phyloP scores from a whole-genome alignment of 2,329 filamentous ascomycete species.

The Helminthosporium solani region DNA sequence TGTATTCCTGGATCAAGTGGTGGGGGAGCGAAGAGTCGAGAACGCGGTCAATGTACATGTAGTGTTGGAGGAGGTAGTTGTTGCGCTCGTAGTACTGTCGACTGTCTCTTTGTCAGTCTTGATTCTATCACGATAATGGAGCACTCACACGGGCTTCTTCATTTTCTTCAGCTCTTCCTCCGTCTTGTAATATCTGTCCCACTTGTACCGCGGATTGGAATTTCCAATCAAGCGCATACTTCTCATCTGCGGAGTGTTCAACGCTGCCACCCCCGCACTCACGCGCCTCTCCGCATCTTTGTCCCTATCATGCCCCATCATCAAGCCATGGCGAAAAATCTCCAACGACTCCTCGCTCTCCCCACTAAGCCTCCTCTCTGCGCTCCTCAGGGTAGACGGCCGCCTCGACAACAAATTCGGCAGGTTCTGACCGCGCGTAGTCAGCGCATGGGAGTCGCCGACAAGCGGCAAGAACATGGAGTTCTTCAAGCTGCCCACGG shows the following conservation, averaged over 20 bases:
- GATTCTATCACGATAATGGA: no score
- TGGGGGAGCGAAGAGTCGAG: slow-evolving; percentile 92
- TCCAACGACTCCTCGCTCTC: slow-evolving; percentile 38
- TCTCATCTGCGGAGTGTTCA: slow-evolving; percentile 66
- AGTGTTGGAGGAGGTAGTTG: slow-evolving; percentile 86
- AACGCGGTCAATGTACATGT: slow-evolving; percentile 87
- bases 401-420: slow-evolving; percentile 38
- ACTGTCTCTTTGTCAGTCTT: slow-evolving; percentile 41
- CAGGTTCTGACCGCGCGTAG: slow-evolving; percentile 48
- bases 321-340: slow-evolving; percentile 25
- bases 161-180: slow-evolving; percentile 72
- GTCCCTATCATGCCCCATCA: slow-evolving; percentile 38
- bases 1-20: slow-evolving; percentile 87
- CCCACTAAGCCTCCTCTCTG: slow-evolving; percentile 32
- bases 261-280: slow-evolving; percentile 45
- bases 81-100: slow-evolving; percentile 86
- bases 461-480: slow-evolving; percentile 49
- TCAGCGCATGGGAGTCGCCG: slow-evolving; percentile 40
- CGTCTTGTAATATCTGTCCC: slow-evolving; percentile 82
- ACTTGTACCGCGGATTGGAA: slow-evolving; percentile 80
- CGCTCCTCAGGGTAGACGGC: slow-evolving; percentile 33
- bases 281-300: slow-evolving; percentile 38
- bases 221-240: slow-evolving; percentile 87
- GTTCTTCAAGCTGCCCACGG: slow-evolving; percentile 38
- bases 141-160: slow-evolving; percentile 67